Conservation (phyloP, 352 stramenopile species). For the Pythium phragmiticola region DNA sequence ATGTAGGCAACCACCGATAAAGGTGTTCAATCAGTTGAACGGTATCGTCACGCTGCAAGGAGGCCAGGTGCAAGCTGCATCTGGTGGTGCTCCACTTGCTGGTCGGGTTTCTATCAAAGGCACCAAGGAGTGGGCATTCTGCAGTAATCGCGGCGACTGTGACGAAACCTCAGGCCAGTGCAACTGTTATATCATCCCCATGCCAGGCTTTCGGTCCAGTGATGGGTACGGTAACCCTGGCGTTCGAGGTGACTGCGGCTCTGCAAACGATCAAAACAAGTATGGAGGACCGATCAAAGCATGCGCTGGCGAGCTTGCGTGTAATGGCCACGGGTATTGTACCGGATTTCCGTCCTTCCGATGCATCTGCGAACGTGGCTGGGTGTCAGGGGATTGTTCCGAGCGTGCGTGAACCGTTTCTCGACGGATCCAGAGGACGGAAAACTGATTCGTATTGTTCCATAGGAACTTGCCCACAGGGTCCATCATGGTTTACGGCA, state of each 20-base stretch:
- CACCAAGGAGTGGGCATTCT: conserved; percentile 89
- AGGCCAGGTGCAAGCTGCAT: conserved; percentile 51
- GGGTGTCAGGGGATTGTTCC: conserved; percentile 64
- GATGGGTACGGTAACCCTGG: conserved; percentile 87
- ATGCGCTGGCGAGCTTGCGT: conserved; percentile 66
- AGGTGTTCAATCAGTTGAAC: conserved; percentile 44
- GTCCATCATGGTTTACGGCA: conserved; percentile 59
- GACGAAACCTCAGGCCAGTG: conserved; percentile 59
- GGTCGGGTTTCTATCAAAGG: conserved; percentile 54
- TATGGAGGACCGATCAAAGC: conserved; percentile 61
- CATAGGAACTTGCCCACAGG: conserved; percentile 56
- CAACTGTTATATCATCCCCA: conserved; percentile 57
- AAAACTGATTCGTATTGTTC: not conserved
- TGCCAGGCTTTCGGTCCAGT: conserved; percentile 80
- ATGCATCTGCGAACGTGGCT: conserved; percentile 63
- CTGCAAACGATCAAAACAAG: conserved; percentile 76
- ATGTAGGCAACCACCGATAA: conserved; percentile 54
- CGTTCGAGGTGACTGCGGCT: conserved; percentile 90
- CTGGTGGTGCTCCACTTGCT: conserved; percentile 42
- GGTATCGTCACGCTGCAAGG: conserved; percentile 36
- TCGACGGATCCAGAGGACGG: not conserved
- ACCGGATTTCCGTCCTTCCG: conserved; percentile 48
- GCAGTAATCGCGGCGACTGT: conserved; percentile 88
- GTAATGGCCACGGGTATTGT: conserved; percentile 73
- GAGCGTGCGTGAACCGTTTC: conserved; percentile 33